These are phyloP conservation scores for Wickerhamiella brachini DNA, from an alignment of 805 yeast species.

Conservation along the genomic window DNA sequence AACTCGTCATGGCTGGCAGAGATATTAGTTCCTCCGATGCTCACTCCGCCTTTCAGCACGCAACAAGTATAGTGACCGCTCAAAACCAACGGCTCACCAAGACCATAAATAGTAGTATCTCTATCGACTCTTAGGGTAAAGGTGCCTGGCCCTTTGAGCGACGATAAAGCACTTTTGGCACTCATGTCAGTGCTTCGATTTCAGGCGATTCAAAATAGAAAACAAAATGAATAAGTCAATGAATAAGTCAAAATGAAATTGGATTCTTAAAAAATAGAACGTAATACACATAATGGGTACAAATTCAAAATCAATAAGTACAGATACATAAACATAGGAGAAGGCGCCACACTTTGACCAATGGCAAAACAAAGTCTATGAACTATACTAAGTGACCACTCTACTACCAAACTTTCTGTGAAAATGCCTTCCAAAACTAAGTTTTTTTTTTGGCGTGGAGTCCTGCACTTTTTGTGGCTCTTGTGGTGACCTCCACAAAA, in stretches of 20 bases:
- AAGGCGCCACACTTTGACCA: too few relatives aligned
- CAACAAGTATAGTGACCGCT: constrained; percentile 20
- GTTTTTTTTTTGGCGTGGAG: too few relatives aligned
- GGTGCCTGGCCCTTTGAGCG: neutral
- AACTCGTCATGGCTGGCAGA: constrained; percentile 2
- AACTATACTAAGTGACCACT: too few relatives aligned
- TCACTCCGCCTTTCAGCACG: constrained; percentile 22
- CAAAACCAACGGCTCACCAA: constrained; percentile 15
- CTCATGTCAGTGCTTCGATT: neutral
- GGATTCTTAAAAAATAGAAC: too few relatives aligned
- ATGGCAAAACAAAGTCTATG: too few relatives aligned
- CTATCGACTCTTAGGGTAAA: neutral
- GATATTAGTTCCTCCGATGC: constrained; percentile 17
- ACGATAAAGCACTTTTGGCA: neutral
- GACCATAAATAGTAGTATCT: constrained; percentile 2
- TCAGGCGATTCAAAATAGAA: too few relatives aligned
- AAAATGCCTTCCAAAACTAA: too few relatives aligned
- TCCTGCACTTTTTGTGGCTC: too few relatives aligned
- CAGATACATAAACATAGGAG: too few relatives aligned
- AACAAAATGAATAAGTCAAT: neutral
- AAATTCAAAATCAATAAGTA: too few relatives aligned
- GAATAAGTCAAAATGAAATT: neutral
- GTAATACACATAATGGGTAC: too few relatives aligned
- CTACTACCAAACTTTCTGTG: too few relatives aligned
- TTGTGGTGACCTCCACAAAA: neutral